A percentile compares a stretch with the other conserved stretches of the same genome.
phyloP scores from a whole-genome alignment of 805 yeast genomes.

The Lachancea sp. region DNA sequence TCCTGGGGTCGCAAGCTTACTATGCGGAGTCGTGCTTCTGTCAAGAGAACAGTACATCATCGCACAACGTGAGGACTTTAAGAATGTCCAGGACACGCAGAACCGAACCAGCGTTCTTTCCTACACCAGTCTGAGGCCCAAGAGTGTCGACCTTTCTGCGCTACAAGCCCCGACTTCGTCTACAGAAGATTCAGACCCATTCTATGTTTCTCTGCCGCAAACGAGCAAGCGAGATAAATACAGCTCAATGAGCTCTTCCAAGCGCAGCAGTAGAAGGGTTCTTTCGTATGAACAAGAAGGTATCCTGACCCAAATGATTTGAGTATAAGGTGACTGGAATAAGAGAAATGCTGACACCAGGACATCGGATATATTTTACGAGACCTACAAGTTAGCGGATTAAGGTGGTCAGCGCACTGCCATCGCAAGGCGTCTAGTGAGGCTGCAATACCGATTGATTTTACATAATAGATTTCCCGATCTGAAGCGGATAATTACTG shows the following conservation, averaged over 20 bases:
- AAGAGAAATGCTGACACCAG: too few species aligned
- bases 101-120: constrained; percentile 13
- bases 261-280: constrained; percentile 8
- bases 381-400: too few species aligned
- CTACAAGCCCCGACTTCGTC: constrained; percentile 4
- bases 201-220: constrained; percentile 13
- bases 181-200: constrained; percentile 9
- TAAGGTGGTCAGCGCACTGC: too few species aligned
- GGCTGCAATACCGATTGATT: too few species aligned
- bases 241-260: constrained; percentile 6
- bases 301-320: constrained; percentile 12
- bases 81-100: constrained; percentile 1
- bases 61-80: constrained; percentile 2
- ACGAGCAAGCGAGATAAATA: constrained; percentile 6
- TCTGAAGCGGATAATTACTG: too few species aligned
- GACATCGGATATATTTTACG: too few species aligned
- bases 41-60: constrained; percentile 8
- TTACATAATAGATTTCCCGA: too few species aligned
- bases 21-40: constrained; percentile 8
- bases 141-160: constrained; percentile 10
- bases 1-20: constrained; percentile 8
- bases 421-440: too few species aligned
- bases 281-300: constrained; percentile 16
- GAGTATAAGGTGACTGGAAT: too few species aligned
- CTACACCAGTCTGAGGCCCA: constrained; percentile 14